phyloP scores from a whole-genome alignment of 2,329 filamentous ascomycete genomes.

The Botrytis elliptica region DNA sequence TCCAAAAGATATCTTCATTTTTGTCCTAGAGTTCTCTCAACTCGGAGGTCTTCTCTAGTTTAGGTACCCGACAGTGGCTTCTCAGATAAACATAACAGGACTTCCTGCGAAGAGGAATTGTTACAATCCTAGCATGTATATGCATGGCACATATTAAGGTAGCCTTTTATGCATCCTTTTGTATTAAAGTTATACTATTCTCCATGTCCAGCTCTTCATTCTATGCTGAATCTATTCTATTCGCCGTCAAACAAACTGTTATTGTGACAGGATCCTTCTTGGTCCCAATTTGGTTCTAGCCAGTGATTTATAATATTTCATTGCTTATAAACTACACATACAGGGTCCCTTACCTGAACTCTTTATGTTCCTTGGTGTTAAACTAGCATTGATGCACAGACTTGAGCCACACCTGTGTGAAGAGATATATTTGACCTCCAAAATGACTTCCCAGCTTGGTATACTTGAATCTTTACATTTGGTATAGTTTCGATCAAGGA shows the following conservation, averaged over 20 bases:
- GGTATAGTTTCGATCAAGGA: neutral
- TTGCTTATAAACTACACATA: neutral
- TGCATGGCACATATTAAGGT: neutral
- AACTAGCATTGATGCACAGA: slow-evolving; percentile 21
- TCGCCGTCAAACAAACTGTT: neutral
- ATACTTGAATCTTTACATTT: neutral
- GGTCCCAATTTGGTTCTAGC: no score
- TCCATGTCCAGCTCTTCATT: neutral
- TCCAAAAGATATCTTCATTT: neutral
- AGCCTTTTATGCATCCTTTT: neutral
- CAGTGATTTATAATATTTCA: neutral
- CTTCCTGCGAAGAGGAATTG: neutral
- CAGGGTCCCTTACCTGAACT: neutral
- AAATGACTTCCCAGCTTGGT: slow-evolving; percentile 22
- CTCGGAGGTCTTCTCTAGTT: neutral
- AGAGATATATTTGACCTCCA: slow-evolving; percentile 25
- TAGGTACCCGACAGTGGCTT: neutral
- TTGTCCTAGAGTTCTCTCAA: neutral
- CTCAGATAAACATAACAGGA: neutral
- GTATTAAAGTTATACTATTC: neutral
- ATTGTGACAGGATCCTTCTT: neutral
- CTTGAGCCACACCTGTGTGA: slow-evolving; percentile 19
- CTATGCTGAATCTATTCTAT: neutral
- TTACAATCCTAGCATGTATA: neutral
- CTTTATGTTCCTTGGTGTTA: neutral